Evolutionary conservation across 768 basidiomycete genomes (phyloP).

Genomic region (Gloeopeniophorella convolvens): DNA sequence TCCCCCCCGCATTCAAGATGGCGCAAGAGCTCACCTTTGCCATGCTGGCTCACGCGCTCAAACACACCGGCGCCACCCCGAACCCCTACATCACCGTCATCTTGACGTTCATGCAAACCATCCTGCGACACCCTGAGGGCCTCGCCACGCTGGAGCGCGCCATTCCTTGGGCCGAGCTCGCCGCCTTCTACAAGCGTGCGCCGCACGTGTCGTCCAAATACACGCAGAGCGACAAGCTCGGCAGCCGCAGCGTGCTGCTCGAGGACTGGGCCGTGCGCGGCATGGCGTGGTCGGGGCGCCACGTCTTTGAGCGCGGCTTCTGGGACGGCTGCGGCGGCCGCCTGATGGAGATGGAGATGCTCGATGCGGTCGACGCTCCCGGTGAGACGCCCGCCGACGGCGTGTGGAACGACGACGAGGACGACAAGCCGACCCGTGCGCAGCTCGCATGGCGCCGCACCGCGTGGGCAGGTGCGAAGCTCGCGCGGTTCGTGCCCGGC

Average conservation of each 20-base stretch:
- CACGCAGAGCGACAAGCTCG: constrained; percentile 7
- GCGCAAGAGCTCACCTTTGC: constrained; percentile 75
- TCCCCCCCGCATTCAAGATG: constrained; percentile 60
- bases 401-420: constrained; percentile 73
- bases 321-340: constrained; percentile 56
- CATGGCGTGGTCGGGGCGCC: constrained; percentile 92
- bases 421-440: constrained; percentile 34
- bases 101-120: constrained; percentile 82
- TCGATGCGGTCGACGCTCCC: constrained; percentile 67
- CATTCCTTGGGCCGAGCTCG: constrained; percentile 80
- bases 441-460: constrained; percentile 65
- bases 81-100: constrained; percentile 87
- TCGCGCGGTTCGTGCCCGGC: constrained; percentile 69
- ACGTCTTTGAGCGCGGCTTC: constrained; percentile 88
- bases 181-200: constrained; percentile 53
- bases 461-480: constrained; percentile 57
- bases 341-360: constrained; percentile 45
- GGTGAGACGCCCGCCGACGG: constrained; percentile 66
- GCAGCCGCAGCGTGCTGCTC: constrained; percentile 39
- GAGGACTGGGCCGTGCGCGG: constrained; percentile 97
- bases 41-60: constrained; percentile 68
- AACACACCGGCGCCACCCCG: constrained; percentile 54
- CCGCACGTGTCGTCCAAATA: constrained; percentile 45
- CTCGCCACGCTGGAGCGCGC: constrained; percentile 61
- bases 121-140: constrained; percentile 58